Evolutionary conservation across 2,329 filamentous ascomycete species (phyloP).

Genomic region (Dactylonectria estremocensis): DNA sequence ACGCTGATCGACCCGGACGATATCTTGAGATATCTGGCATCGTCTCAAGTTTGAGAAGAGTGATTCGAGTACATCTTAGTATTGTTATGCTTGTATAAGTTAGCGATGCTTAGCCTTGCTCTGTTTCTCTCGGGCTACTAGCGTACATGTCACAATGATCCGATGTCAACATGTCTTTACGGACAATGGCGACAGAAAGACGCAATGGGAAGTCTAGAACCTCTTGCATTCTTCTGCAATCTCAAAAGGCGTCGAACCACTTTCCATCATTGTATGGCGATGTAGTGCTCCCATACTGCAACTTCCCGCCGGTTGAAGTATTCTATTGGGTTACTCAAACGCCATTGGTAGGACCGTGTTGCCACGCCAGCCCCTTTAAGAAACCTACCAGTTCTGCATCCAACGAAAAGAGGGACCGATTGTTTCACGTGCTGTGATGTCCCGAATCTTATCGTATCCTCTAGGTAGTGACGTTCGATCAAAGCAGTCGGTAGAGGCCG

Average conservation of each 20-base stretch:
- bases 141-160: neutral
- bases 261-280: neutral
- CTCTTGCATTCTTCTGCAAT: constrained; percentile 1
- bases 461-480: constrained; percentile 23
- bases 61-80: neutral
- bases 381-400: neutral
- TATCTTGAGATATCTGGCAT: neutral
- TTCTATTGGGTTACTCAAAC: constrained; percentile 14
- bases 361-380: constrained; percentile 4
- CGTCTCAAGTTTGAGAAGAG: no score
- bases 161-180: neutral
- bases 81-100: neutral
- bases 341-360: constrained; percentile 10
- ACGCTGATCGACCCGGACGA: no score
- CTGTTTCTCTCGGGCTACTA: neutral
- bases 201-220: neutral
- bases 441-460: constrained; percentile 27
- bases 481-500: neutral
- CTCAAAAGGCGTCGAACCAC: neutral
- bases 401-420: neutral
- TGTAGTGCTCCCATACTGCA: neutral
- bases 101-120: neutral
- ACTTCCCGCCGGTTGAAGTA: neutral
- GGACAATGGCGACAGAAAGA: neutral
- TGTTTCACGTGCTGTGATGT: constrained; percentile 7